Percentiles rank a stretch among this genome's conserved stretches.
These are phyloP conservation scores for Eremothecium sinecaudum DNA, from an alignment of 1,139 yeast species.

Conservation along the genomic window DNA sequence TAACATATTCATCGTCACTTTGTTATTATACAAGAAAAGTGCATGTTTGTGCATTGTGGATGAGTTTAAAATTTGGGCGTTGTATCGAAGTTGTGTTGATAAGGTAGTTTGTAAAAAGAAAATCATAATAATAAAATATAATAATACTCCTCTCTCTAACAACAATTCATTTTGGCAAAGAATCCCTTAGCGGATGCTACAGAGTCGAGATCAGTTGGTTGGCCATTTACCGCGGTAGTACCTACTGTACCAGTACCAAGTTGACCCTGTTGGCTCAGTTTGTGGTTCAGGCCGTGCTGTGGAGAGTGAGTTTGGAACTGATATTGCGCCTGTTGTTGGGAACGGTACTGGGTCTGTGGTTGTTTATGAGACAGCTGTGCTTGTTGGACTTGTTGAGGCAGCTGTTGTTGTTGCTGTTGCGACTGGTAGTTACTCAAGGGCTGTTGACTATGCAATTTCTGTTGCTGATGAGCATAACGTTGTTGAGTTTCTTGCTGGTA, in stretches of 20 bases:
- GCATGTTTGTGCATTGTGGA: too few species aligned
- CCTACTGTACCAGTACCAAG: neutral
- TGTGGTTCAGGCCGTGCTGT: constrained; percentile 13
- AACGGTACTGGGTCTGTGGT: constrained; percentile 5
- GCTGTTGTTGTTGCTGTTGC: constrained; percentile 18
- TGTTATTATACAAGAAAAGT: too few species aligned
- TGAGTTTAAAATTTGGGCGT: too few species aligned
- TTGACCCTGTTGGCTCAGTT: constrained; percentile 9
- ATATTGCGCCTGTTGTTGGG: constrained; percentile 8
- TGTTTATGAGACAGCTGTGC: constrained; percentile 11
- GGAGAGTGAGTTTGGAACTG: constrained; percentile 7
- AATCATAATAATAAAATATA: too few species aligned
- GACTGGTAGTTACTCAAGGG: constrained; percentile 11
- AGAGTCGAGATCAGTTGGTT: constrained; percentile 23
- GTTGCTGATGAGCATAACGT: constrained; percentile 28
- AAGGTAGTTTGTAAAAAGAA: too few species aligned
- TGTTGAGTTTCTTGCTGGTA: constrained; percentile 32
- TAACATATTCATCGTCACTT: too few species aligned
- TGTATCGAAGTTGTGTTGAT: too few species aligned
- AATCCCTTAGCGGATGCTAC: constrained; percentile 32
- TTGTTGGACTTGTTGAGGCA: constrained; percentile 14
- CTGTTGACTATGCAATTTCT: constrained; percentile 20
- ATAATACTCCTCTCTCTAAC: too few species aligned
- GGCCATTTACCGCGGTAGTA: constrained; percentile 12
- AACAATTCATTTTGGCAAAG: constrained; percentile 34